Conservation (phyloP, 2,329 filamentous ascomycete genomes). For the Coniochaeta sp. region DNA sequence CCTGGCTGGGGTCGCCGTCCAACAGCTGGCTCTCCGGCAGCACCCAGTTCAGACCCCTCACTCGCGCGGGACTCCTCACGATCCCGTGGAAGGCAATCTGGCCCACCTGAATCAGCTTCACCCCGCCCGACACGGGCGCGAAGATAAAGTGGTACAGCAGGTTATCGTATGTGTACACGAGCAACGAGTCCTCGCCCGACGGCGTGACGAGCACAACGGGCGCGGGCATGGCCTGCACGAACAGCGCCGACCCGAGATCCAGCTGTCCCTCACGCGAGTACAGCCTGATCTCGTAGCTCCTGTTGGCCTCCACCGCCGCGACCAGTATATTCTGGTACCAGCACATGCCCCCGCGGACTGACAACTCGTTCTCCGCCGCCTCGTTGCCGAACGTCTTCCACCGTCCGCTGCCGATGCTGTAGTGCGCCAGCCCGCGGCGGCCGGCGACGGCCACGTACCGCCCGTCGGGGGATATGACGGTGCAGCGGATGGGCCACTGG, state of each 20-base stretch:
- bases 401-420: slow-evolving; percentile 86
- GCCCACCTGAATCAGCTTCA: slow-evolving; percentile 85
- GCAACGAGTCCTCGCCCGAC: slow-evolving; percentile 85
- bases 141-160: slow-evolving; percentile 93
- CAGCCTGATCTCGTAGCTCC: slow-evolving; percentile 78
- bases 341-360: slow-evolving; percentile 92
- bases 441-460: slow-evolving; percentile 96
- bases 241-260: slow-evolving; percentile 64
- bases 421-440: slow-evolving; percentile 83
- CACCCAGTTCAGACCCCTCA: slow-evolving; percentile 92
- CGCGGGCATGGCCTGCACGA: slow-evolving; percentile 70
- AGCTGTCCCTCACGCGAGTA: slow-evolving; percentile 83
- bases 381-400: slow-evolving; percentile 92
- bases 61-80: slow-evolving; percentile 84
- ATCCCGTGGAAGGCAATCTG: slow-evolving; percentile 98
- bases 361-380: slow-evolving; percentile 79
- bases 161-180: slow-evolving; percentile 97
- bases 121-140: slow-evolving; percentile 57
- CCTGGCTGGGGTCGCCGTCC: slow-evolving; percentile 90
- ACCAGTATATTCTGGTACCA: slow-evolving; percentile 97
- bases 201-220: slow-evolving; percentile 86
- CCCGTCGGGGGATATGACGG: slow-evolving; percentile 84
- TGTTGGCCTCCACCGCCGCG: slow-evolving; percentile 81
- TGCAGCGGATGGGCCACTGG: slow-evolving; percentile 87
- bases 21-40: slow-evolving; percentile 82